phyloP scores from a whole-genome alignment of 441 rosid species.

The Kokia cookei region DNA sequence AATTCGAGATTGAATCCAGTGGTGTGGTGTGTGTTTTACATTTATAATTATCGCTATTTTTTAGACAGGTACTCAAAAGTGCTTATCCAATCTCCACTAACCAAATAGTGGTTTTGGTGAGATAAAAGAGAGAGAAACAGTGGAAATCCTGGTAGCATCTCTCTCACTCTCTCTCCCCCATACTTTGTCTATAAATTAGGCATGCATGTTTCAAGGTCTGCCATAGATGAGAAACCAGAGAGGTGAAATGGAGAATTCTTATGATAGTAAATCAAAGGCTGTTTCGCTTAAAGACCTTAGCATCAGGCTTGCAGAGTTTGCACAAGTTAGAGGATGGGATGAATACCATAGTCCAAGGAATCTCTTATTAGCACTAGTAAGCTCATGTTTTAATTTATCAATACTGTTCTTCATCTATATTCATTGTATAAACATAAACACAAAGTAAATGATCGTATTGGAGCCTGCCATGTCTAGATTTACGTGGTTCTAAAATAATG shows the following conservation, averaged over 20 bases:
- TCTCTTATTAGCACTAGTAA: constrained; percentile 47
- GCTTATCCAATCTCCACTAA: constrained; percentile 26
- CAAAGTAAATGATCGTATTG: neutral
- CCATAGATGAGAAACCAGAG: neutral
- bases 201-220: constrained; percentile 7
- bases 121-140: neutral
- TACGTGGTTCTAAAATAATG: neutral
- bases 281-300: constrained; percentile 44
- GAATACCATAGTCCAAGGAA: constrained; percentile 52
- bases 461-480: neutral
- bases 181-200: constrained; percentile 21
- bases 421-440: too few species aligned
- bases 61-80: constrained; percentile 6
- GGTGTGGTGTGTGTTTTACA: too few species aligned
- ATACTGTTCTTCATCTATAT: too few species aligned
- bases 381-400: neutral
- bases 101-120: neutral
- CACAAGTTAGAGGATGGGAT: constrained; percentile 48
- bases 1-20: too few species aligned
- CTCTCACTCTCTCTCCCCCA: neutral
- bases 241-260: constrained; percentile 21
- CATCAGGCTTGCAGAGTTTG: constrained; percentile 41
- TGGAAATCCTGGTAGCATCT: neutral
- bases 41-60: neutral
- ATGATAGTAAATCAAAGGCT: constrained; percentile 24